Evolutionary conservation across 1,284 basidiomycete genomes (phyloP).

Genomic region (Malassezia yamatoensis): DNA sequence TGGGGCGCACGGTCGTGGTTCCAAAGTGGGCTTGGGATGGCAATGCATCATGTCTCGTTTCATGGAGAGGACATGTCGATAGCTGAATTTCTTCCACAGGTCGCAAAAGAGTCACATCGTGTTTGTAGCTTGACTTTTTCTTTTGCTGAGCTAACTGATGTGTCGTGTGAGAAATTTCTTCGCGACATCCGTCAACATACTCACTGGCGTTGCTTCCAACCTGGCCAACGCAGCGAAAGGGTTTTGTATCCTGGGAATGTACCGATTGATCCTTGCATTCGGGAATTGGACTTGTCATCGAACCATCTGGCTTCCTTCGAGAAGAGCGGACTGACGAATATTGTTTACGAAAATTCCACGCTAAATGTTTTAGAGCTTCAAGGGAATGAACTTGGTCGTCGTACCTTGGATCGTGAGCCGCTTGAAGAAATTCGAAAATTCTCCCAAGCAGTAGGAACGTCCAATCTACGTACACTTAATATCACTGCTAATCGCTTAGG

Average conservation of each 20-base stretch:
- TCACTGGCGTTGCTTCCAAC: background rate
- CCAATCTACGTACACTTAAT: slow-evolving; percentile 9
- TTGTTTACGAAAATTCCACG: background rate
- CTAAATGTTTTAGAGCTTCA: slow-evolving; percentile 14
- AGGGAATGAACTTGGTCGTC: slow-evolving; percentile 6
- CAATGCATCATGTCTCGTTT: slow-evolving; percentile 10
- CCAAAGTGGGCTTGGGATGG: background rate
- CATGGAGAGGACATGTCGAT: slow-evolving; percentile 6
- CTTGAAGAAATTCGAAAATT: slow-evolving; percentile 4
- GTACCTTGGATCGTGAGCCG: background rate
- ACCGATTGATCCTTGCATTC: background rate
- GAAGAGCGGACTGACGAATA: background rate
- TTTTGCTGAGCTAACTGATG: slow-evolving; percentile 9
- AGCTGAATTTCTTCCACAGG: background rate
- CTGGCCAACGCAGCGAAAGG: background rate
- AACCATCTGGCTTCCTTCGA: slow-evolving; percentile 14
- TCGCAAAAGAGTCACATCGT: background rate
- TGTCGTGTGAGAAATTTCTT: slow-evolving; percentile 1
- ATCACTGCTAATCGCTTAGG: slow-evolving; percentile 12
- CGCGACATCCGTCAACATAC: background rate
- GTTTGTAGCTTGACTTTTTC: background rate
- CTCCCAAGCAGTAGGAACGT: slow-evolving; percentile 3
- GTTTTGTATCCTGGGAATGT: background rate
- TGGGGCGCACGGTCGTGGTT: slow-evolving; percentile 2
- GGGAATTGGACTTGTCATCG: slow-evolving; percentile 12